These are phyloP conservation scores for Dioszegia hungarica DNA, from an alignment of 768 basidiomycete genomes.

Conservation along the genomic window DNA sequence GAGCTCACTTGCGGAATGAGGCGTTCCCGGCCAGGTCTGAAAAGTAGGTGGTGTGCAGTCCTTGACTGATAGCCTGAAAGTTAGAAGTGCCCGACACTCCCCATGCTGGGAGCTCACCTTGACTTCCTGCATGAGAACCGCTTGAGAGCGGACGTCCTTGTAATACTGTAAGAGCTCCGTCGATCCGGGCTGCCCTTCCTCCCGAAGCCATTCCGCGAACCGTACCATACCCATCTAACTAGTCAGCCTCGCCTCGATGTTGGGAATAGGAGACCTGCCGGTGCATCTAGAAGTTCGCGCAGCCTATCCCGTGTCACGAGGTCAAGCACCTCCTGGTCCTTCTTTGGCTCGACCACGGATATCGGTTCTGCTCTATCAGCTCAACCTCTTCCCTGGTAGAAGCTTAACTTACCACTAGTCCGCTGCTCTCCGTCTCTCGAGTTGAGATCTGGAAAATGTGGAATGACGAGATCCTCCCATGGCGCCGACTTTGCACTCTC, in stretches of 20 bases:
- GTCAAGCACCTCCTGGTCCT: conserved; percentile 6
- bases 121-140: conserved; percentile 10
- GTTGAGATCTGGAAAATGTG: conserved; percentile 7
- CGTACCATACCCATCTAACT: conserved; percentile 18
- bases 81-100: neutral
- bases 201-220: conserved; percentile 18
- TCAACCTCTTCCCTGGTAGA: no score
- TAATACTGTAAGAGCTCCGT: conserved; percentile 16
- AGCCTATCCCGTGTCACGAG: conserved; percentile 12
- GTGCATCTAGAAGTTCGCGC: conserved; percentile 8
- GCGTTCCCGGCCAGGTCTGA: neutral
- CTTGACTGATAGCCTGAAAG: conserved; percentile 8
- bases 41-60: conserved; percentile 13
- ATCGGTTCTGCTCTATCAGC: conserved; percentile 11
- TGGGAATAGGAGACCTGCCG: neutral
- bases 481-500: neutral
- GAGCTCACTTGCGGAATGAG: neutral
- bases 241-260: neutral
- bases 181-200: conserved; percentile 20
- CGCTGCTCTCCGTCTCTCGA: neutral
- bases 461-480: conserved; percentile 4
- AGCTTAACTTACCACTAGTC: conserved; percentile 16
- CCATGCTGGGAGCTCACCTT: conserved; percentile 7
- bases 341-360: neutral
- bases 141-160: conserved; percentile 13